Percentiles rank a stretch among this genome's conserved stretches.
These are phyloP conservation scores for Lagerstroemia speciosa DNA, from an alignment of 345 rosid species.

Conservation along the genomic window DNA sequence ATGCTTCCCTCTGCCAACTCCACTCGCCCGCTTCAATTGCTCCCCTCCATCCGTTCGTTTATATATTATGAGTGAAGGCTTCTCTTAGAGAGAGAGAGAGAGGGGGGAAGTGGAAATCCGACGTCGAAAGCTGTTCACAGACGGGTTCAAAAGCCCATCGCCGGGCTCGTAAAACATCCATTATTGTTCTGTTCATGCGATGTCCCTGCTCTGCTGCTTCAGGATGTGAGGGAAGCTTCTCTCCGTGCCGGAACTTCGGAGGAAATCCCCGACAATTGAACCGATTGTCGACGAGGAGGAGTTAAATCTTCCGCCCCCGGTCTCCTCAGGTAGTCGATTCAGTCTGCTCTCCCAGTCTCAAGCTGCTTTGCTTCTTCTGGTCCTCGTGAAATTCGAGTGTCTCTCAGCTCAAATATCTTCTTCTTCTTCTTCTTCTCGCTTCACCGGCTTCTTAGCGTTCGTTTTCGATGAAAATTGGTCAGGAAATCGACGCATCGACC, in stretches of 20 bases:
- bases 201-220: background rate
- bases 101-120: conserved; percentile 32
- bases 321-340: too few species aligned
- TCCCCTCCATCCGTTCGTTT: background rate
- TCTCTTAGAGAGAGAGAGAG: conserved; percentile 7
- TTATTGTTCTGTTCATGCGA: background rate
- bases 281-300: too few species aligned
- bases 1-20: background rate
- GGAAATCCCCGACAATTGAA: background rate
- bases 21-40: background rate
- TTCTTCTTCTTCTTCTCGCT: too few species aligned
- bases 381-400: too few species aligned
- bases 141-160: background rate
- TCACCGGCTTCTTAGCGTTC: too few species aligned
- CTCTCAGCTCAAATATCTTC: too few species aligned
- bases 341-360: too few species aligned
- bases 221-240: background rate
- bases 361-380: too few species aligned
- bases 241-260: background rate
- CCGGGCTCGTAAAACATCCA: background rate
- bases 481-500: too few species aligned
- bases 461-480: too few species aligned
- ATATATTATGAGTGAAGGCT: background rate
- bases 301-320: too few species aligned
- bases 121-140: conserved; percentile 24